A percentile compares a stretch with the other conserved stretches of the same genome.
Conservation (phyloP, 108 stramenopile species). For the Discostella pseudostelligera region DNA sequence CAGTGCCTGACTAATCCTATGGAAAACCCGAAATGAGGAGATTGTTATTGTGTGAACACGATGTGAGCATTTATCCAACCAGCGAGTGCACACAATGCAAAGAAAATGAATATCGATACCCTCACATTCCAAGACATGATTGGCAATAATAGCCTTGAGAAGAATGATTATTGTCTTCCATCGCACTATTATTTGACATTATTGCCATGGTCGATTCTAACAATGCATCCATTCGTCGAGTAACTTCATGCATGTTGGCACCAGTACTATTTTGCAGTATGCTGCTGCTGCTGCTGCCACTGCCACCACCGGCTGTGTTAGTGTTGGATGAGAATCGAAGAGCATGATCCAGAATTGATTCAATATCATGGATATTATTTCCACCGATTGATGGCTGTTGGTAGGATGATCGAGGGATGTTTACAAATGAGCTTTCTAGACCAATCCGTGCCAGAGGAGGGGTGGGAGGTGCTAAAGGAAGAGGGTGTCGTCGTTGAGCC, state of each 20-base stretch:
- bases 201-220: conserved; percentile 6
- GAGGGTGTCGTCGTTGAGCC: not conserved
- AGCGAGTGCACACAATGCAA: not conserved
- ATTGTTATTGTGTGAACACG: too few species aligned
- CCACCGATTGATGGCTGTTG: not conserved
- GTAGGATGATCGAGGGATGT: conserved; percentile 13
- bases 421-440: conserved; percentile 28
- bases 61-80: not conserved
- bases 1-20: conserved; percentile 27
- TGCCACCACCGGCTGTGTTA: too few species aligned
- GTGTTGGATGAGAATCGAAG: conserved; percentile 3
- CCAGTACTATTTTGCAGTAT: conserved; percentile 1
- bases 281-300: too few species aligned
- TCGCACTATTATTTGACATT: not conserved
- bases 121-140: conserved; percentile 23
- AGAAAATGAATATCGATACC: not conserved
- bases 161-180: not conserved
- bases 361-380: conserved; percentile 1
- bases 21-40: not conserved
- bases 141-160: conserved; percentile 5
- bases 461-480: not conserved
- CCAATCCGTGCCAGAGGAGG: conserved; percentile 2
- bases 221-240: conserved; percentile 13
- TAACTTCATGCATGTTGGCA: conserved; percentile 14
- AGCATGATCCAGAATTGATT: conserved; percentile 13